Percentiles rank a stretch among this genome's conserved stretches.
Conservation (phyloP, 2,329 filamentous ascomycete genomes). For the Neoarthrinium moseri region DNA sequence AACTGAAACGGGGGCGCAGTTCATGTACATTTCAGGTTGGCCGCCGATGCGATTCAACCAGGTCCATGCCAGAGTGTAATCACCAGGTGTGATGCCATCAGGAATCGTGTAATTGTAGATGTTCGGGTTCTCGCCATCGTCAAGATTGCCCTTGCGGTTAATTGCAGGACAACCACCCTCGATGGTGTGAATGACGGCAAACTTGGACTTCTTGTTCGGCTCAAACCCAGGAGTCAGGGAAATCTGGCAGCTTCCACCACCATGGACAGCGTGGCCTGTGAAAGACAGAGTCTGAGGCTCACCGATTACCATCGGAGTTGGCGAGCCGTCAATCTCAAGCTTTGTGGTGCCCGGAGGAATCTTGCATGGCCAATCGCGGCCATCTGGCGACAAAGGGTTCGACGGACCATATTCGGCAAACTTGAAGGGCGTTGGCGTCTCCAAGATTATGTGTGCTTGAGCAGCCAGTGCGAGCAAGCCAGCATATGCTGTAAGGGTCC, state of each 20-base stretch:
- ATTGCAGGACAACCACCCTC: slow-evolving; percentile 65
- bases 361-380: slow-evolving; percentile 70
- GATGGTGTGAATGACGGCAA: slow-evolving; percentile 71
- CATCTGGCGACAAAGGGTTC: slow-evolving; percentile 64
- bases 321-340: slow-evolving; percentile 37
- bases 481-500: neutral
- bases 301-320: slow-evolving; percentile 59
- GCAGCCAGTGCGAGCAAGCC: neutral
- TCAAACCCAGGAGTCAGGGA: slow-evolving; percentile 54
- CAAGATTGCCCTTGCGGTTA: slow-evolving; percentile 48
- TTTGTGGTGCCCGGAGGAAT: slow-evolving; percentile 35
- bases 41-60: slow-evolving; percentile 70
- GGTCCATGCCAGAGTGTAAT: slow-evolving; percentile 71
- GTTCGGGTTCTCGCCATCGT: slow-evolving; percentile 38
- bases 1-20: slow-evolving; percentile 66
- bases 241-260: slow-evolving; percentile 74
- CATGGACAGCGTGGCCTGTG: slow-evolving; percentile 62
- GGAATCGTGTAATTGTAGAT: slow-evolving; percentile 61
- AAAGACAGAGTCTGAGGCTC: slow-evolving; percentile 50
- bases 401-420: slow-evolving; percentile 35
- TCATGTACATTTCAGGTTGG: slow-evolving; percentile 72
- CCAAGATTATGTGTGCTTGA: neutral
- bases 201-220: slow-evolving; percentile 55
- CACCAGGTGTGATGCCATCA: slow-evolving; percentile 55
- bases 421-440: neutral